Evolutionary conservation across 2,329 filamentous ascomycete species (phyloP).

Genomic region (Fusarium hainanense): DNA sequence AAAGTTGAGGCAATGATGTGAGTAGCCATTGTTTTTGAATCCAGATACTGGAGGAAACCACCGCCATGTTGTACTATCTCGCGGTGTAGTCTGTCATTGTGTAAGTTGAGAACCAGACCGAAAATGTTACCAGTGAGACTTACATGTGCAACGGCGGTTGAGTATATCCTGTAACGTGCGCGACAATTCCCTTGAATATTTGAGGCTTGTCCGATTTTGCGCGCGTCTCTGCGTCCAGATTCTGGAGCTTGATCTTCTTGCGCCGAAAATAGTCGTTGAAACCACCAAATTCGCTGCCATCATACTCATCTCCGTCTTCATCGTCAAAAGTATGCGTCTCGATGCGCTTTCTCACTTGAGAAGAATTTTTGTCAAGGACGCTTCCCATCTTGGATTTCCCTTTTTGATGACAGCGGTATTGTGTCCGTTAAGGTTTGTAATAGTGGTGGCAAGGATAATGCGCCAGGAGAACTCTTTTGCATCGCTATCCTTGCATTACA

Average conservation of each 20-base stretch:
- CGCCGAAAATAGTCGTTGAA: conserved; percentile 92
- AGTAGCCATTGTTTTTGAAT: conserved; percentile 93
- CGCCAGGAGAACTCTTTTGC: neutral
- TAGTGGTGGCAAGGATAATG: conserved; percentile 13
- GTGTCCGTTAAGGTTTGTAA: conserved; percentile 5
- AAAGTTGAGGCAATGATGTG: conserved; percentile 93
- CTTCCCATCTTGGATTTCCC: conserved; percentile 62
- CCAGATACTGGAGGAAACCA: conserved; percentile 92
- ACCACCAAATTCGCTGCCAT: conserved; percentile 85
- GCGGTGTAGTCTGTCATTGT: conserved; percentile 70
- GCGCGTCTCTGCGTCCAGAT: conserved; percentile 86
- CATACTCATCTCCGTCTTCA: conserved; percentile 92
- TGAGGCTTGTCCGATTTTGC: conserved; percentile 76
- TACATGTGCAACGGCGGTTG: conserved; percentile 88
- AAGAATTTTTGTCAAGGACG: conserved; percentile 72
- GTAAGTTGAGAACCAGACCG: conserved; percentile 25
- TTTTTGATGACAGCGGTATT: neutral
- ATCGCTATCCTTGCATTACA: conserved; percentile 10
- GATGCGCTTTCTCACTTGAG: conserved; percentile 70
- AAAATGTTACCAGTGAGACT: conserved; percentile 37
- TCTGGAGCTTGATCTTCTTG: conserved; percentile 98
- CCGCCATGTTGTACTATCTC: conserved; percentile 94
- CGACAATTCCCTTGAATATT: conserved; percentile 91
- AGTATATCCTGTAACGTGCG: conserved; percentile 94
- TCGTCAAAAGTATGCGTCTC: conserved; percentile 77